Evolutionary conservation across 2,329 filamentous ascomycete genomes (phyloP), one percentile per base, ranked within the genome.

Genomic region (Arthroderma sp.): DNA sequence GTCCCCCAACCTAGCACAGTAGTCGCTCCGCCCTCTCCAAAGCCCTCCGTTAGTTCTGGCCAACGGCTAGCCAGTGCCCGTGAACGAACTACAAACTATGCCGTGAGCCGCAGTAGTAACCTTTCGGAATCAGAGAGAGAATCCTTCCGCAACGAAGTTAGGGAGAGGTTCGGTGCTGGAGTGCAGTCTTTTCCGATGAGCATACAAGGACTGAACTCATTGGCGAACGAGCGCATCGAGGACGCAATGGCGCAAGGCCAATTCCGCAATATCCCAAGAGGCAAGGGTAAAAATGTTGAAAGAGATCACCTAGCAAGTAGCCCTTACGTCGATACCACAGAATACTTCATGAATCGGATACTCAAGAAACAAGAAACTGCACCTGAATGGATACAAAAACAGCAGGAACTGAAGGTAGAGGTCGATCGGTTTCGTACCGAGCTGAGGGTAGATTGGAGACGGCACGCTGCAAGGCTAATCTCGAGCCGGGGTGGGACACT

Each of bases 321-420:
- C 53, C 87, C 91, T 0, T 96, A 94, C 57, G 78, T 96, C 46
- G 86, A 96, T 58, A 96, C 89, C 0, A 96, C 91, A 0, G 89
- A 96, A 64, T 95, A 95, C 61, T 85, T 96, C 55, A 83, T 96
- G 82, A 96, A 98, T 66, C 91, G 93, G 66, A 95, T 96, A 69
- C 95, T 98, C 51, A 85, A 95, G 66, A 82, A 83, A 47, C 91
- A 98, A 63, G 88, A 94, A 15, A 85, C 96, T 48, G 86, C 94
- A 0, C 91, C 91, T 1, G 89, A 89, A 0, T 98, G 91, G 91
- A 96, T 98, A 48, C 91, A 98, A 65, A 96, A 95, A 66, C 91
- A 98, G 62, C 89, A 96, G 59, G 87, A 95, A 56, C 68, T 96
- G 4, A 73, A 79, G 7, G 78, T 77, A 48, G 75, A 83, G 0